Evolutionary conservation across 2,329 filamentous ascomycete genomes (phyloP).

Genomic region (Chaetomium globosum): DNA sequence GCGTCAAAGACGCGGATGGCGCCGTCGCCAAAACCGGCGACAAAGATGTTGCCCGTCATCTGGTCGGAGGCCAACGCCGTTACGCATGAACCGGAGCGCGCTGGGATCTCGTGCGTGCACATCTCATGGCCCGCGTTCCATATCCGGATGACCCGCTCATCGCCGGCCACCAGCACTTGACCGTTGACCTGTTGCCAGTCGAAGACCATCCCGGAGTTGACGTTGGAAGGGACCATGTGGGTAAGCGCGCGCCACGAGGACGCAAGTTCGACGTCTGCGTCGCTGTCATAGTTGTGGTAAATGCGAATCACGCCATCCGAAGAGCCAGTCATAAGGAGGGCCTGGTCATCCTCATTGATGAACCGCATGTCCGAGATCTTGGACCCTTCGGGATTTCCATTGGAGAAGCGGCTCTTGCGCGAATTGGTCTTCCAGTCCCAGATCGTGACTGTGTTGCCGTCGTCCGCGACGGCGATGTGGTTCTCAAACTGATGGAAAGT

Average conservation of each 20-base stretch:
- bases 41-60: conserved; percentile 94
- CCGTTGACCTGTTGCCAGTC: conserved; percentile 99
- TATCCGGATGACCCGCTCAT: conserved; percentile 91
- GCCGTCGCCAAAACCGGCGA: conserved; percentile 94
- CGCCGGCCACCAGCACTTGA: conserved; percentile 90
- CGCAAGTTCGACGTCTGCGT: conserved; percentile 76
- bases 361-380: conserved; percentile 94
- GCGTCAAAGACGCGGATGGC: conserved; percentile 94
- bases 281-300: conserved; percentile 86
- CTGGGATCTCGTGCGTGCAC: conserved; percentile 90
- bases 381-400: conserved; percentile 87
- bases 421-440: conserved; percentile 89
- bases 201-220: conserved; percentile 93
- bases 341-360: conserved; percentile 98
- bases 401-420: conserved; percentile 82
- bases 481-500: conserved; percentile 98
- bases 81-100: conserved; percentile 91
- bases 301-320: conserved; percentile 93
- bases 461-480: conserved; percentile 89
- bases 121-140: conserved; percentile 96
- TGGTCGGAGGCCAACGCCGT: conserved; percentile 96
- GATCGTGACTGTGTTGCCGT: conserved; percentile 83
- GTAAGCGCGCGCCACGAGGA: conserved; percentile 90
- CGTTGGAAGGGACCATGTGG: conserved; percentile 89
- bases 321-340: conserved; percentile 89